These are phyloP conservation scores for Saturnispora gosingensis DNA, from an alignment of 805 yeast species.

Conservation along the genomic window DNA sequence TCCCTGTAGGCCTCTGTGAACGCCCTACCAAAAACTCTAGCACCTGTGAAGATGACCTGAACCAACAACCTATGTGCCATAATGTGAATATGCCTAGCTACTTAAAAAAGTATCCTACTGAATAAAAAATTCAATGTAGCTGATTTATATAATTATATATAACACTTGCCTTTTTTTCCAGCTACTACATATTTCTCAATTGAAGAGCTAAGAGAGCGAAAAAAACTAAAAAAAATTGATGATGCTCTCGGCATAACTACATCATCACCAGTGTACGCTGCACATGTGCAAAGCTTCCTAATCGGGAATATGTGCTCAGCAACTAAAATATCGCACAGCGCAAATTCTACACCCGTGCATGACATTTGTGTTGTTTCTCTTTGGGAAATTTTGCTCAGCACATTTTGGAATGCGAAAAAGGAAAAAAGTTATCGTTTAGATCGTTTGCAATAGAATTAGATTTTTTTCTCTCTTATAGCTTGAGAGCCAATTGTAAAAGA, in stretches of 20 bases:
- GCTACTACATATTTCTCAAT: background rate
- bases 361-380: background rate
- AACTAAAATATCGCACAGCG: background rate
- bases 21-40: slow-evolving; percentile 91
- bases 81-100: background rate
- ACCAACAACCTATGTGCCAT: slow-evolving; percentile 88
- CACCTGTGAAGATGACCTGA: slow-evolving; percentile 88
- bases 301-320: background rate
- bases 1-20: slow-evolving; percentile 95
- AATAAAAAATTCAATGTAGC: background rate
- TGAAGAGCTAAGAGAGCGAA: no score
- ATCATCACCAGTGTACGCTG: background rate
- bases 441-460: background rate
- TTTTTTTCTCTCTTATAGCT: background rate
- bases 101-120: background rate
- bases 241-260: background rate
- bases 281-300: background rate
- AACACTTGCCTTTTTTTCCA: background rate
- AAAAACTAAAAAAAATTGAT: no score
- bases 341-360: background rate
- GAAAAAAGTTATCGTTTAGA: background rate
- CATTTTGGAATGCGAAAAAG: background rate
- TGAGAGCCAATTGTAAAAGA: background rate
- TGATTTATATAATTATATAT: no score
- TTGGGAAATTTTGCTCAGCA: background rate